phyloP scores from a whole-genome alignment of 73 alveolate species.

The Paramecium sexaurelia region DNA sequence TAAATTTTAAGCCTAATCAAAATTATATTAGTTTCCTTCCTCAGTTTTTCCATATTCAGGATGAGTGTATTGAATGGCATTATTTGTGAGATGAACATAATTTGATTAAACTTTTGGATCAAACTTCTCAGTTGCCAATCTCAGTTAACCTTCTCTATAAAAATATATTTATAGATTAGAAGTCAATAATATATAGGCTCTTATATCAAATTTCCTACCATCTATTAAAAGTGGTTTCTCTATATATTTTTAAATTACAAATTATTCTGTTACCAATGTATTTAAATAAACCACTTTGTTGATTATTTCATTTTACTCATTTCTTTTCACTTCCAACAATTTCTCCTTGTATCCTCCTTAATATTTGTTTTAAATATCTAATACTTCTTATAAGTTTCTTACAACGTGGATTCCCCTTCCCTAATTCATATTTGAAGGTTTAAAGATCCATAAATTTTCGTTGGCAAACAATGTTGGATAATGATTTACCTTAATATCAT shows the following conservation, averaged over 20 bases:
- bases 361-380: slow-evolving; percentile 64
- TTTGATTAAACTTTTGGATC: slow-evolving; percentile 64
- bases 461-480: slow-evolving; percentile 71
- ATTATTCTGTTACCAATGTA: slow-evolving; percentile 35
- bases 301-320: slow-evolving; percentile 34
- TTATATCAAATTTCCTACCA: slow-evolving; percentile 79
- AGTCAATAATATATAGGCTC: slow-evolving; percentile 73
- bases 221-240: slow-evolving; percentile 76
- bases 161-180: not conserved
- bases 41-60: slow-evolving; percentile 75
- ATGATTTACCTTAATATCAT: not conserved
- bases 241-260: slow-evolving; percentile 78
- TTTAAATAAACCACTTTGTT: slow-evolving; percentile 9
- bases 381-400: slow-evolving; percentile 65
- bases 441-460: slow-evolving; percentile 79
- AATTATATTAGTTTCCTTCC: slow-evolving; percentile 80
- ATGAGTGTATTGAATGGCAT: slow-evolving; percentile 77
- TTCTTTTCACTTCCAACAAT: slow-evolving; percentile 32
- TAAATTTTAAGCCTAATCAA: slow-evolving; percentile 71
- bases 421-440: slow-evolving; percentile 78
- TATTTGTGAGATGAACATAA: slow-evolving; percentile 81
- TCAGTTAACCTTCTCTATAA: slow-evolving; percentile 79
- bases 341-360: slow-evolving; percentile 30
- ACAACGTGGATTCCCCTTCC: slow-evolving; percentile 86
- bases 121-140: slow-evolving; percentile 74